These are phyloP conservation scores for Thalassiosira mediterranea DNA, from an alignment of 352 stramenopile species.

Conservation along the genomic window DNA sequence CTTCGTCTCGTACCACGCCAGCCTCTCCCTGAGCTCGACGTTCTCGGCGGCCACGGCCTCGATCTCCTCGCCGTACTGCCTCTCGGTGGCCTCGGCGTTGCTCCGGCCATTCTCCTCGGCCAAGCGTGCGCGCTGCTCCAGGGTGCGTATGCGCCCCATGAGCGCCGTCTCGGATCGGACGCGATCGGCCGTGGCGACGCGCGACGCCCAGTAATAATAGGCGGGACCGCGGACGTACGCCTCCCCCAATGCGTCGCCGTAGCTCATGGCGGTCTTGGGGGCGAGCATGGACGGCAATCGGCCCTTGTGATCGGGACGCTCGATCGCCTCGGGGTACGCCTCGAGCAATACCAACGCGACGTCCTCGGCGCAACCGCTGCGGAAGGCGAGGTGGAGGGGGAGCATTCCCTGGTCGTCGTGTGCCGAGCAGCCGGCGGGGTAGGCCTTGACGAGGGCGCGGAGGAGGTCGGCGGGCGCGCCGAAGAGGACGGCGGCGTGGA, in stretches of 20 bases:
- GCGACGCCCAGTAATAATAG: constrained; percentile 45
- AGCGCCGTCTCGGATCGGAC: constrained; percentile 10
- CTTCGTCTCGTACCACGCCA: constrained; percentile 46
- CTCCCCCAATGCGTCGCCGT: constrained; percentile 38
- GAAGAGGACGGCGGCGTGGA: constrained; percentile 76
- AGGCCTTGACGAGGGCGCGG: constrained; percentile 58
- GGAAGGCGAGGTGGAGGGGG: constrained; percentile 77
- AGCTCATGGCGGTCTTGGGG: constrained; percentile 35
- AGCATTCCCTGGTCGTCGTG: constrained; percentile 77
- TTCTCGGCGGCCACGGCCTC: constrained; percentile 40
- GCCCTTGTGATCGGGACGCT: constrained; percentile 39
- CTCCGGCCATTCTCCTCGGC: constrained; percentile 11
- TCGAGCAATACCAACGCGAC: constrained; percentile 39
- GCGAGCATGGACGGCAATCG: constrained; percentile 37
- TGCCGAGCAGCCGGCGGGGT: constrained; percentile 41
- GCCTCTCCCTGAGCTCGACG: constrained; percentile 34
- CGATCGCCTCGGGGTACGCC: constrained; percentile 46
- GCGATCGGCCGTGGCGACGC: constrained; percentile 32
- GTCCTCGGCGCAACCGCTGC: constrained; percentile 29
- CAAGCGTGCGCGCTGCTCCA: constrained; percentile 25
- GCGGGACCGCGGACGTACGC: constrained; percentile 37
- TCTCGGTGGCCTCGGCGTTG: constrained; percentile 25
- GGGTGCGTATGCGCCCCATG: constrained; percentile 9
- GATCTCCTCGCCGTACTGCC: constrained; percentile 29
- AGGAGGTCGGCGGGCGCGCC: constrained; percentile 53